Evolutionary conservation across 306 rosid genomes (phyloP).

Genomic region (Acacia crassicarpa): DNA sequence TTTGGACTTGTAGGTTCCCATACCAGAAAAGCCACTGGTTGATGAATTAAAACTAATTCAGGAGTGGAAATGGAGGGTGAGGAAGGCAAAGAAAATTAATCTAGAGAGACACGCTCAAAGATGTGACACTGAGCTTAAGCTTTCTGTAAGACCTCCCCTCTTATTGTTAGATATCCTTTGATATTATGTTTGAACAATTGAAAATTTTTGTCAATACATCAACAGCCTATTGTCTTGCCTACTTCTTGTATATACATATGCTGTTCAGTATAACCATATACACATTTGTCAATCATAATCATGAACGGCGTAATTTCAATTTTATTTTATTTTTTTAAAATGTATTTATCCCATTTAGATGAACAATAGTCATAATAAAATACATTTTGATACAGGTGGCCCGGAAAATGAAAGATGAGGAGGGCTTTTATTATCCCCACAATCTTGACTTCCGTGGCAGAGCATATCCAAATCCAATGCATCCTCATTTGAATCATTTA

Average conservation of each 20-base stretch:
- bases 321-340: no score
- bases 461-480: slow-evolving; percentile 96
- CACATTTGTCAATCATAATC: no score
- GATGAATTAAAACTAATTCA: slow-evolving; percentile 68
- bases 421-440: slow-evolving; percentile 88
- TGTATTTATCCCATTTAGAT: background rate
- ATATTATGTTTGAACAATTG: no score
- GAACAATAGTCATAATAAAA: slow-evolving; percentile 18
- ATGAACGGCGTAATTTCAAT: no score
- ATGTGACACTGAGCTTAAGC: slow-evolving; percentile 84
- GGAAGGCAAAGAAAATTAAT: slow-evolving; percentile 83
- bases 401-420: slow-evolving; percentile 75
- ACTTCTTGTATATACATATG: background rate
- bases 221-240: slow-evolving; percentile 12
- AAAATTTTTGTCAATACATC: background rate
- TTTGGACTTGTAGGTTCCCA: slow-evolving; percentile 47
- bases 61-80: slow-evolving; percentile 72
- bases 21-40: slow-evolving; percentile 63
- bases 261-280: no score
- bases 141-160: slow-evolving; percentile 62
- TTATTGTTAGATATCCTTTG: background rate
- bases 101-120: slow-evolving; percentile 80
- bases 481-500: slow-evolving; percentile 86
- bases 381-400: slow-evolving; percentile 65
- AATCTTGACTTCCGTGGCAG: slow-evolving; percentile 92